Percentiles rank a stretch among this genome's conserved stretches.
These are phyloP conservation scores for Moelleriella libera DNA, from an alignment of 2,329 filamentous ascomycete genomes.

Conservation along the genomic window DNA sequence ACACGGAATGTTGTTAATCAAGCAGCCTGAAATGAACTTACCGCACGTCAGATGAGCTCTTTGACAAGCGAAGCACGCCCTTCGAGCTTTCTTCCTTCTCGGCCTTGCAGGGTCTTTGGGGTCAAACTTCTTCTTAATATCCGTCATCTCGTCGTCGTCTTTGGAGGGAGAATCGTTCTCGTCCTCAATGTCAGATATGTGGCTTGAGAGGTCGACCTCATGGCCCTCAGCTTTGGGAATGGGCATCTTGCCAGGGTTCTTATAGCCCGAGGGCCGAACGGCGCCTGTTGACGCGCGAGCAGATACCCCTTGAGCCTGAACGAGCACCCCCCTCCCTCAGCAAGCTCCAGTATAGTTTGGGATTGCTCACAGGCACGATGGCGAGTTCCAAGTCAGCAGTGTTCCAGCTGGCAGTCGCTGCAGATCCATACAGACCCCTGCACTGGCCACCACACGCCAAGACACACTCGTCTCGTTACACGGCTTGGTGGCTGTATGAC, in stretches of 20 bases:
- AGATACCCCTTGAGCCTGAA: neutral
- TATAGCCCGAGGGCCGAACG: slow-evolving; percentile 20
- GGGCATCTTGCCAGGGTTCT: slow-evolving; percentile 38
- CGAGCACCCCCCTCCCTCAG: neutral
- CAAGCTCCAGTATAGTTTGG: neutral
- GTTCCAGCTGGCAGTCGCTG: slow-evolving; percentile 1
- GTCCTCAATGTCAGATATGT: slow-evolving; percentile 45
- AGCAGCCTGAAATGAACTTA: slow-evolving; percentile 38
- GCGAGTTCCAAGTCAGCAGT: slow-evolving; percentile 7
- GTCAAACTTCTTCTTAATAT: slow-evolving; percentile 55
- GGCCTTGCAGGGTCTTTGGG: slow-evolving; percentile 85
- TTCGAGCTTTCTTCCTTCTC: slow-evolving; percentile 84
- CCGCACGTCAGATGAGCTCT: slow-evolving; percentile 94
- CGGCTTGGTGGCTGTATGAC: slow-evolving; percentile 11
- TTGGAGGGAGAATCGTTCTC: slow-evolving; percentile 32
- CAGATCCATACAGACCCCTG: slow-evolving; percentile 13
- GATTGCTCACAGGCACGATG: slow-evolving; percentile 13
- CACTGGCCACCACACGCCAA: slow-evolving; percentile 18
- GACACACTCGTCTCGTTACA: slow-evolving; percentile 14
- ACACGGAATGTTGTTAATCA: neutral
- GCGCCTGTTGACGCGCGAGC: neutral
- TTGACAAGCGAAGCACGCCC: slow-evolving; percentile 94
- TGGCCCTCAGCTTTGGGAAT: slow-evolving; percentile 34
- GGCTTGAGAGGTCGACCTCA: slow-evolving; percentile 41
- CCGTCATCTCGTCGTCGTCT: slow-evolving; percentile 35